These are phyloP conservation scores for Citrullus amarus DNA, from an alignment of 306 rosid species.

Conservation along the genomic window DNA sequence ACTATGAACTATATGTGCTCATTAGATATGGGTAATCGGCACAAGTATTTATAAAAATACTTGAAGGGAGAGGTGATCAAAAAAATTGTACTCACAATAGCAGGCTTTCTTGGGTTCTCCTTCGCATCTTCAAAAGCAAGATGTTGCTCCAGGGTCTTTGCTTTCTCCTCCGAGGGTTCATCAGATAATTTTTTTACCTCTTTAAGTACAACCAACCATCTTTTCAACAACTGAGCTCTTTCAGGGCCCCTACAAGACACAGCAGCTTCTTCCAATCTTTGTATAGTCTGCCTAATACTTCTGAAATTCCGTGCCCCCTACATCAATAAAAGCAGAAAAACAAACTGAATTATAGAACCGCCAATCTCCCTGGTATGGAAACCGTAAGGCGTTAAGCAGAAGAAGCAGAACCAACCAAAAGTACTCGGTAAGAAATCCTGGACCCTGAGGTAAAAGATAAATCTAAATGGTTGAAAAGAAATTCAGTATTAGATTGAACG, in stretches of 20 bases:
- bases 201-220: constrained; percentile 80
- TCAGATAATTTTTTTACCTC: constrained; percentile 51
- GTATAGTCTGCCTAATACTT: constrained; percentile 54
- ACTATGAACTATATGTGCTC: background rate
- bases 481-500: background rate
- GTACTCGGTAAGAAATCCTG: background rate
- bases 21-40: background rate
- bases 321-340: background rate
- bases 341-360: background rate
- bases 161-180: constrained; percentile 37
- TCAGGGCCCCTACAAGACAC: constrained; percentile 56
- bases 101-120: constrained; percentile 52
- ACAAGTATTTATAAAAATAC: background rate
- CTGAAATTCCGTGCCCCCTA: constrained; percentile 61
- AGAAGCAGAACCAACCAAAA: background rate
- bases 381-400: background rate
- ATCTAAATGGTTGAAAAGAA: background rate
- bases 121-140: constrained; percentile 41
- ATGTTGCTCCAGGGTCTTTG: constrained; percentile 41
- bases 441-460: background rate
- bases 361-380: background rate
- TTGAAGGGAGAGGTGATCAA: background rate
- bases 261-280: constrained; percentile 88
- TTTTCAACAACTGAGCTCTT: constrained; percentile 60
- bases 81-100: constrained; percentile 35